Conservation (phyloP, 2,329 filamentous ascomycete species). For the Fusarium pseudocircinatum region DNA sequence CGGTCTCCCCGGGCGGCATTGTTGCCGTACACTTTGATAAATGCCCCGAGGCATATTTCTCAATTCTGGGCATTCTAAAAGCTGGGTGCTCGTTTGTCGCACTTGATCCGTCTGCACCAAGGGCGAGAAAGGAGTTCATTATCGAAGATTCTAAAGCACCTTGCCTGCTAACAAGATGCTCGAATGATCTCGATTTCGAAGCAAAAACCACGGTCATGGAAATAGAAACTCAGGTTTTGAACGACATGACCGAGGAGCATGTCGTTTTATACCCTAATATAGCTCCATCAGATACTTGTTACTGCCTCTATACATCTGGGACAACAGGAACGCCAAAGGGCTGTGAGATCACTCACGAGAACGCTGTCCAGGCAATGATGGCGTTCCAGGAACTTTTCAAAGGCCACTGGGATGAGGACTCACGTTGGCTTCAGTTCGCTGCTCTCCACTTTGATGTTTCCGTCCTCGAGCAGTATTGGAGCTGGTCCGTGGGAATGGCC, state of each 20-base stretch:
- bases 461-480: slow-evolving; percentile 94
- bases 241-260: neutral
- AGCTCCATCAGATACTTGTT: slow-evolving; percentile 69
- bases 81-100: slow-evolving; percentile 84
- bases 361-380: slow-evolving; percentile 88
- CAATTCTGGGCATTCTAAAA: slow-evolving; percentile 84
- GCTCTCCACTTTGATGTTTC: slow-evolving; percentile 96
- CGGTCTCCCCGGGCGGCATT: slow-evolving; percentile 66
- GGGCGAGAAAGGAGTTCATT: slow-evolving; percentile 80
- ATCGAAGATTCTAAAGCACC: slow-evolving; percentile 75
- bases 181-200: slow-evolving; percentile 47
- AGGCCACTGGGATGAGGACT: slow-evolving; percentile 76
- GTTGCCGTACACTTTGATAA: slow-evolving; percentile 86
- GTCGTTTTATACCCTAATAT: slow-evolving; percentile 37
- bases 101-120: slow-evolving; percentile 78
- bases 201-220: slow-evolving; percentile 46
- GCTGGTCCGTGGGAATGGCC: slow-evolving; percentile 89
- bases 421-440: slow-evolving; percentile 91
- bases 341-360: slow-evolving; percentile 88
- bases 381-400: slow-evolving; percentile 83
- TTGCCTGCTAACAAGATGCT: slow-evolving; percentile 66
- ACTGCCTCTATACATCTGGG: slow-evolving; percentile 88
- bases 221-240: slow-evolving; percentile 47
- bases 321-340: slow-evolving; percentile 89
- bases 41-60: slow-evolving; percentile 83